Base-by-base conservation (phyloP, 2,329 filamentous ascomycete species). In the Lachnum nothofagi region DNA sequence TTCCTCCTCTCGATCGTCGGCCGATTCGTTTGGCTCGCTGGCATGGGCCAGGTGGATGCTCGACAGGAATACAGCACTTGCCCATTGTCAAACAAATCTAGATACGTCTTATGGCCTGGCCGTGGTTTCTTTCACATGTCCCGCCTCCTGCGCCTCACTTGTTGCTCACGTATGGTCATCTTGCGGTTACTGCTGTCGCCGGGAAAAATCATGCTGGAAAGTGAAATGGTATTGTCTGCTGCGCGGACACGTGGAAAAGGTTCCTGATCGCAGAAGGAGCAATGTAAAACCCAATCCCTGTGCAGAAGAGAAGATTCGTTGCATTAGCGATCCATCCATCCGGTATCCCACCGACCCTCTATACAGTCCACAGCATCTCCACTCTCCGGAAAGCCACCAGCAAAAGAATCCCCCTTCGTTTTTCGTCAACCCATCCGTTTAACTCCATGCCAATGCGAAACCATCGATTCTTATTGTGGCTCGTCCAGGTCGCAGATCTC, bases 401-500 rank as follows among this genome's bases (percentile, higher is more conserved):
- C 37, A 24, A 39, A 19, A 24, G 20, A 44, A 42, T 42, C 38
- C 29, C 19, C 20, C 20, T n/a, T 19, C 37, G 10, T 14, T 39
- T 42, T 40, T 20, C 23, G 17, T 25, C 34, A 37, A 23, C 41
- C 39, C 42, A 44, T 44, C 47, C 42, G 35, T 49, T 31, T 40
- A 49, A 49, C 47, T 49, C 47, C 47, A 42, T 44, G 43, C 34
- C 41, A 35, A 44, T 44, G 47, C 35, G 34, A 25, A 39, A 41
- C 37, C 42, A 41, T 31, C 31, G 37, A 40, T 45, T 35, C 38
- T 37, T 23, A 45, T 27, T 42, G 22, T 46, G 51, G 45, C 46
- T 46, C 16, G 51, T 51, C 53, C 51, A 48, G 44, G 47, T 24
- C 51, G 47, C 41, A 42, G 33, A 48, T 52, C 48, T 49, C 54